These are phyloP conservation scores for Senna tora DNA, from an alignment of 306 rosid genomes.

Conservation along the genomic window DNA sequence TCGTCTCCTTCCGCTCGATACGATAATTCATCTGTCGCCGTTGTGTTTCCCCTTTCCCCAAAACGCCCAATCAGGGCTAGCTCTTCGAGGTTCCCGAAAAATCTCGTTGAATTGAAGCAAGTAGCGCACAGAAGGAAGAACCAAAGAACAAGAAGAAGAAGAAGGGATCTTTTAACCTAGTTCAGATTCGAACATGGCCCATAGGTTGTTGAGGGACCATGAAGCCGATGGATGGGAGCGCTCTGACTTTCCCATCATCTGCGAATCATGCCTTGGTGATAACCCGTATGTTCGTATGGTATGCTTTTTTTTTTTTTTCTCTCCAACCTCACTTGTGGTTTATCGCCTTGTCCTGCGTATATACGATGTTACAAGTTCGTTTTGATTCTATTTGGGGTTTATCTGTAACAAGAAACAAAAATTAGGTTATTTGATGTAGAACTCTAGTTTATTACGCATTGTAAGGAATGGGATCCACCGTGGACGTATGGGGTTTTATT, in stretches of 20 bases:
- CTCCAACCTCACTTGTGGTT: not conserved
- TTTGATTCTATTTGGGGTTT: not conserved
- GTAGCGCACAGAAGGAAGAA: not conserved
- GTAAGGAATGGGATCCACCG: too few relatives aligned
- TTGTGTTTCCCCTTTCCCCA: not conserved
- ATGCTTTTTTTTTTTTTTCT: not conserved
- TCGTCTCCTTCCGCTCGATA: too few relatives aligned
- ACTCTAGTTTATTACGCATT: not conserved
- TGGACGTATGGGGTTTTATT: not conserved
- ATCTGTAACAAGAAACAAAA: not conserved
- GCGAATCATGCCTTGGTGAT: conserved; percentile 65
- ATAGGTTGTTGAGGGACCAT: conserved; percentile 58
- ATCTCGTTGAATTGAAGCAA: not conserved
- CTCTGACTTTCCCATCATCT: conserved; percentile 64
- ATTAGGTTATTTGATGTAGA: not conserved
- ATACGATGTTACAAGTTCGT: not conserved
- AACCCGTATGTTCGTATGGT: conserved; percentile 67
- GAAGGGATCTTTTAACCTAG: not conserved
- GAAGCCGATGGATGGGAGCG: conserved; percentile 73
- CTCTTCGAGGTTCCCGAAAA: not conserved
- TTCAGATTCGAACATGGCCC: conserved; percentile 47
- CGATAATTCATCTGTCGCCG: too few relatives aligned
- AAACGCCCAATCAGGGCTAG: not conserved
- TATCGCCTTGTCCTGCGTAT: not conserved
- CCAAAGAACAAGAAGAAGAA: too few relatives aligned